phyloP scores from a whole-genome alignment of 148 eudicot species.

The Arbutus unedo region DNA sequence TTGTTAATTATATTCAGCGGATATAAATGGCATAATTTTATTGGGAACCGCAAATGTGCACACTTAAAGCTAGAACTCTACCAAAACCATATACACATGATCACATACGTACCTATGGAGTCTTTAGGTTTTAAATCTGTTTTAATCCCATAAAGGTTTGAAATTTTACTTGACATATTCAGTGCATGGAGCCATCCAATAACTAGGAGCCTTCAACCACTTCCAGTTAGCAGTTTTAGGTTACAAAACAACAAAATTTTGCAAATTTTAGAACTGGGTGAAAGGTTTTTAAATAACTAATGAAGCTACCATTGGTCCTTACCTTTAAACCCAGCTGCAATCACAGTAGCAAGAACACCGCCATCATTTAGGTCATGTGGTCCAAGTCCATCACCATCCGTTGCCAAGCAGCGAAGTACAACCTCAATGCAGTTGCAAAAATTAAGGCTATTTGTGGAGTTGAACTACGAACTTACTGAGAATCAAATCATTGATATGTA shows the following conservation, averaged over 20 bases:
- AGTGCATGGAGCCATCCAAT: background rate
- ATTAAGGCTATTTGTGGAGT: background rate
- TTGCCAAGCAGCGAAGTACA: constrained; percentile 74
- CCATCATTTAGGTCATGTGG: constrained; percentile 76
- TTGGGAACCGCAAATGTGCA: background rate
- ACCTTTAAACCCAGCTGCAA: constrained; percentile 97
- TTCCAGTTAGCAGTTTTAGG: background rate
- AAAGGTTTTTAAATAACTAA: background rate
- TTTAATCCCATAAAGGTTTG: background rate
- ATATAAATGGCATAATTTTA: background rate
- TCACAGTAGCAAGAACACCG: constrained; percentile 75
- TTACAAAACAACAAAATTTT: background rate
- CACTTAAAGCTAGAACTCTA: background rate
- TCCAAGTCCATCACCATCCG: constrained; percentile 82
- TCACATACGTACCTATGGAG: background rate
- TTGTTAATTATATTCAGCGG: background rate
- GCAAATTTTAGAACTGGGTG: background rate
- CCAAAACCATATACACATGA: background rate
- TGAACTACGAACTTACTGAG: background rate
- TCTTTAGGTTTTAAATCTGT: background rate
- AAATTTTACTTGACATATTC: background rate
- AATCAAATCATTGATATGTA: background rate
- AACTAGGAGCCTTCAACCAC: background rate
- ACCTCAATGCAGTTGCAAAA: constrained; percentile 54
- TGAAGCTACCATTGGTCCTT: background rate